Percentiles rank a stretch among this genome's conserved stretches.
Evolutionary conservation across 208 protist genomes (phyloP).

Genomic region (Endotrypanum monterogeii): DNA sequence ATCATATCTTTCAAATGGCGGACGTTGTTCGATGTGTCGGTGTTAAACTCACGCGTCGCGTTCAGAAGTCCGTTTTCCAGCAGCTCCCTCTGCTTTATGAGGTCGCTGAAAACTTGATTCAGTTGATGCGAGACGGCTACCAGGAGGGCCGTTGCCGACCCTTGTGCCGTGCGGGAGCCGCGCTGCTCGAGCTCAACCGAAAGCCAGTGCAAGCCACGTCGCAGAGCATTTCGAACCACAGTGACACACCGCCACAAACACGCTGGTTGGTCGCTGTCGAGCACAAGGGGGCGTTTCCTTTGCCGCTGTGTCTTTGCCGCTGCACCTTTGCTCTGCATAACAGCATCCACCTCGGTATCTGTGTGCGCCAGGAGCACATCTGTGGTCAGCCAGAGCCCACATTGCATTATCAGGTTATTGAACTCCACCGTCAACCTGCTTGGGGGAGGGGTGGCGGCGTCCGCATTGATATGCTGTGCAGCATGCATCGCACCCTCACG

Average conservation of each 20-base stretch:
- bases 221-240: slow-evolving; percentile 59
- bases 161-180: neutral
- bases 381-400: slow-evolving; percentile 47
- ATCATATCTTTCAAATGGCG: slow-evolving; percentile 41
- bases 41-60: slow-evolving; percentile 46
- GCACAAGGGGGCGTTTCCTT: slow-evolving; percentile 26
- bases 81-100: slow-evolving; percentile 56
- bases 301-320: neutral
- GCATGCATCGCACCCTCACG: slow-evolving; percentile 4
- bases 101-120: slow-evolving; percentile 28
- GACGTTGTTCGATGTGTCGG: slow-evolving; percentile 47
- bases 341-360: slow-evolving; percentile 14
- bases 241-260: slow-evolving; percentile 52
- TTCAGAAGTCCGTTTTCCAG: slow-evolving; percentile 38
- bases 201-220: slow-evolving; percentile 49
- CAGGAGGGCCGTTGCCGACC: slow-evolving; percentile 17
- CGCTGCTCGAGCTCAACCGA: slow-evolving; percentile 13
- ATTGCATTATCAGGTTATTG: slow-evolving; percentile 70
- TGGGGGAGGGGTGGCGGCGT: slow-evolving; percentile 18
- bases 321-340: neutral
- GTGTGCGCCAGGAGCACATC: slow-evolving; percentile 52
- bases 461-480: neutral
- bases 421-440: slow-evolving; percentile 57
- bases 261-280: slow-evolving; percentile 63
- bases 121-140: slow-evolving; percentile 35